Conservation (phyloP, 2,329 filamentous ascomycete species). For the Ceratocystiopsis minuta region DNA sequence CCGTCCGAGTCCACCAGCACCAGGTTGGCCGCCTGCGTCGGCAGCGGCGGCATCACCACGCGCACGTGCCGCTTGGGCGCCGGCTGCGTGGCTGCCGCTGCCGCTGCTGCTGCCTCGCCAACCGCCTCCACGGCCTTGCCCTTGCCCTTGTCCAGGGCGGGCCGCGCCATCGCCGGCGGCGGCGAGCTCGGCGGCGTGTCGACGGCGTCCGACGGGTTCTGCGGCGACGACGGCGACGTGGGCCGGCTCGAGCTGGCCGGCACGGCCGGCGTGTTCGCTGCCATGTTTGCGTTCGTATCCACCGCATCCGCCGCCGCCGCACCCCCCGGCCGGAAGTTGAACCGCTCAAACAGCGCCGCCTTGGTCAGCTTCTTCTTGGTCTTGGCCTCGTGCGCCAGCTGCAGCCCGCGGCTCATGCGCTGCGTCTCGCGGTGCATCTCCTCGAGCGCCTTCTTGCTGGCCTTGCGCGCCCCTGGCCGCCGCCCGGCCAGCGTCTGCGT, state of each 20-base stretch:
- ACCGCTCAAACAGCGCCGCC: constrained; percentile 62
- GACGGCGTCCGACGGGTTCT: constrained; percentile 10
- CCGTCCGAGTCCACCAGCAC: constrained; percentile 23
- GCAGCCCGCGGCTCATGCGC: constrained; percentile 73
- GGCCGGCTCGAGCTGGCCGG: constrained; percentile 14
- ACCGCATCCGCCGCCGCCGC: constrained; percentile 10
- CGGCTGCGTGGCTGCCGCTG: background rate
- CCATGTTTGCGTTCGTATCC: too few relatives aligned
- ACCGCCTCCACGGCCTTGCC: constrained; percentile 25
- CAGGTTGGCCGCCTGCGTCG: constrained; percentile 19
- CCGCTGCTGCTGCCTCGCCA: constrained; percentile 9
- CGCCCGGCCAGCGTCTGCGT: constrained; percentile 30
- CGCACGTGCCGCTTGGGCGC: constrained; percentile 29
- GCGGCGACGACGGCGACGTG: constrained; percentile 59
- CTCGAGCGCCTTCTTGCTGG: constrained; percentile 84
- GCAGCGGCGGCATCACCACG: constrained; percentile 23
- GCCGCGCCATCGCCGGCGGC: background rate
- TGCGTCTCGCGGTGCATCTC: constrained; percentile 94
- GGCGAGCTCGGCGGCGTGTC: too few relatives aligned
- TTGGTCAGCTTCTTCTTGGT: constrained; percentile 85
- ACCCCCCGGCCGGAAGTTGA: constrained; percentile 48
- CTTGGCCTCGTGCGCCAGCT: constrained; percentile 74
- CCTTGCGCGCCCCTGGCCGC: constrained; percentile 47
- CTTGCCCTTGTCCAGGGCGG: constrained; percentile 22
- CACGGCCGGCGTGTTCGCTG: constrained; percentile 33